A percentile compares a stretch with the other conserved stretches of the same genome.
These are phyloP conservation scores for Silene latifolia DNA, from an alignment of 148 eudicot genomes.

Conservation along the genomic window DNA sequence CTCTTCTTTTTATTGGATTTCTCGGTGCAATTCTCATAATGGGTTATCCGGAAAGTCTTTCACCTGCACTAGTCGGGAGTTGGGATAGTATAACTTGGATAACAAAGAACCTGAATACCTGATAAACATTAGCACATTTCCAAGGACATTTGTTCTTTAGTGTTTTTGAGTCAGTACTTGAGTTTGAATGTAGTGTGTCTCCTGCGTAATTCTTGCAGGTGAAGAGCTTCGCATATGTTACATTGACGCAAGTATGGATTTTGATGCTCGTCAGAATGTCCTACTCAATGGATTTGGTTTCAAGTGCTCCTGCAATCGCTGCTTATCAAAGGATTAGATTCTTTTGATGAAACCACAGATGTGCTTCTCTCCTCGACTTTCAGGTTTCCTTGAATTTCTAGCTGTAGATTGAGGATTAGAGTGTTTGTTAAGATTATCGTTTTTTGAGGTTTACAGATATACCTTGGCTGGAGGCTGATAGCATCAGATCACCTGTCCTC, in stretches of 20 bases:
- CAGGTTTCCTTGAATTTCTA: background rate
- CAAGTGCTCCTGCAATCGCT: constrained; percentile 64
- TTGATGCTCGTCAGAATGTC: constrained; percentile 59
- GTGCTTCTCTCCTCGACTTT: background rate
- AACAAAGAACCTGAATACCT: background rate
- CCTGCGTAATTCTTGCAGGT: constrained; percentile 34
- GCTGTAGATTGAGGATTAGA: background rate
- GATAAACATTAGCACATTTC: background rate
- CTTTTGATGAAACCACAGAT: background rate
- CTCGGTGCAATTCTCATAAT: background rate
- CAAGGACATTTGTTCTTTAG: background rate
- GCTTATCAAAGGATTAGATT: constrained; percentile 55
- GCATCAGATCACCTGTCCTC: background rate
- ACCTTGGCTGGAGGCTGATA: background rate
- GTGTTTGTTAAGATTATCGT: background rate
- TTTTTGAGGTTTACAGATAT: background rate
- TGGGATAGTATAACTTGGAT: background rate
- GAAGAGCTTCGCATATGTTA: constrained; percentile 96
- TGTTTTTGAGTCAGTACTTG: constrained; percentile 10
- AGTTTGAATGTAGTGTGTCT: background rate
- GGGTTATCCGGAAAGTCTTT: background rate
- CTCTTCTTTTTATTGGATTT: background rate
- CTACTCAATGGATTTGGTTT: constrained; percentile 78
- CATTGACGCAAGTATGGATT: constrained; percentile 90
- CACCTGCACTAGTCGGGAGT: background rate